Conservation (phyloP, 106 monocot genomes). For the Allium fistulosum region DNA sequence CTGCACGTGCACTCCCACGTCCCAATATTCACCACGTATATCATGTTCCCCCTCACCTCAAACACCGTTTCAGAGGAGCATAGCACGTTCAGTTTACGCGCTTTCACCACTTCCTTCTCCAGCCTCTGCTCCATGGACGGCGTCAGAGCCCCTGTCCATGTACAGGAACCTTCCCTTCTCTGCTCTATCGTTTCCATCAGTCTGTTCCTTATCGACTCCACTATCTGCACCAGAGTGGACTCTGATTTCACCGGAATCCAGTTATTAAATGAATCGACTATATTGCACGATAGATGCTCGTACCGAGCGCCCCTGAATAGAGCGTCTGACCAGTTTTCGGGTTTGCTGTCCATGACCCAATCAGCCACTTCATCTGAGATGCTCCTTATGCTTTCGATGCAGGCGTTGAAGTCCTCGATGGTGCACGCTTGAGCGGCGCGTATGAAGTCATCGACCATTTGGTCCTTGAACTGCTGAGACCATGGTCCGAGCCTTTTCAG, state of each 20-base stretch:
- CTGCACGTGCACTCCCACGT: conserved; percentile 77
- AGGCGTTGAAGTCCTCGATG: conserved; percentile 67
- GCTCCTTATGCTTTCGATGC: conserved; percentile 50
- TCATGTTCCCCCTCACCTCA: conserved; percentile 74
- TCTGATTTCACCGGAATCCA: conserved; percentile 84
- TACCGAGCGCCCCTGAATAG: conserved; percentile 69
- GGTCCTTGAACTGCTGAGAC: conserved; percentile 57
- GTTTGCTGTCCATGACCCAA: conserved; percentile 65
- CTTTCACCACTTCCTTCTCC: conserved; percentile 45
- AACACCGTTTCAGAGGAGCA: conserved; percentile 90
- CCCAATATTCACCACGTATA: conserved; percentile 60
- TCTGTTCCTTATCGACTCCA: conserved; percentile 63
- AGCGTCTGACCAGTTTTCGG: conserved; percentile 84
- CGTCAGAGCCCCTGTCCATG: conserved; percentile 45
- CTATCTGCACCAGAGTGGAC: conserved; percentile 54
- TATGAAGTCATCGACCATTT: conserved; percentile 64
- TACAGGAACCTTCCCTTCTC: conserved; percentile 37
- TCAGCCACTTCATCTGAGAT: conserved; percentile 58
- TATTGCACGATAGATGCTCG: conserved; percentile 67
- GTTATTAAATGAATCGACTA: conserved; percentile 51
- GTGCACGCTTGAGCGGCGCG: conserved; percentile 73
- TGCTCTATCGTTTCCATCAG: conserved; percentile 47
- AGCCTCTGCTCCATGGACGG: conserved; percentile 70
- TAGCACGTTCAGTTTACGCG: conserved; percentile 33
- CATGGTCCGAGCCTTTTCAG: conserved; percentile 49